Evolutionary conservation across 116 monocot genomes (phyloP).

Genomic region (Posidonia oceanica): DNA sequence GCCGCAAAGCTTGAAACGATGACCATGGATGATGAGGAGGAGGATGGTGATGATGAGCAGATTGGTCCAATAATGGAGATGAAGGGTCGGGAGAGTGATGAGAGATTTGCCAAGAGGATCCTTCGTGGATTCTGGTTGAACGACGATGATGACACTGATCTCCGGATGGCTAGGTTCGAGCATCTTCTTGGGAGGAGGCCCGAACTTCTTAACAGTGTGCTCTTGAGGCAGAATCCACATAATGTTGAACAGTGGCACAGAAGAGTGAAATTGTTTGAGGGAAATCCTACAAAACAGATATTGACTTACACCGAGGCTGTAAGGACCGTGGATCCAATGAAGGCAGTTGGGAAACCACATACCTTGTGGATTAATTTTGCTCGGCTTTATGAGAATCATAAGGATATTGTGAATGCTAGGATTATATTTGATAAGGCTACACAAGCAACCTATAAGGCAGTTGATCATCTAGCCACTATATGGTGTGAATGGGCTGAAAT

Average conservation of each 20-base stretch:
- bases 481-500: slow-evolving; percentile 99
- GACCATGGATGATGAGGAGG: slow-evolving; percentile 26
- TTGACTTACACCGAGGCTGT: slow-evolving; percentile 86
- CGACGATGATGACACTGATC: slow-evolving; percentile 80
- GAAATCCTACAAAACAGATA: slow-evolving; percentile 76
- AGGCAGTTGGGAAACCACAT: slow-evolving; percentile 96
- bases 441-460: slow-evolving; percentile 75
- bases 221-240: slow-evolving; percentile 91
- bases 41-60: slow-evolving; percentile 9
- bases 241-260: slow-evolving; percentile 96
- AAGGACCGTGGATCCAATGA: slow-evolving; percentile 88
- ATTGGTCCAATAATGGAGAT: background rate
- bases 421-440: slow-evolving; percentile 86
- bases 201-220: slow-evolving; percentile 73
- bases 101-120: slow-evolving; percentile 53
- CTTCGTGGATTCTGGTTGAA: slow-evolving; percentile 85
- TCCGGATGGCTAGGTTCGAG: slow-evolving; percentile 76
- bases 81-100: slow-evolving; percentile 30
- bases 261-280: slow-evolving; percentile 86
- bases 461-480: slow-evolving; percentile 78
- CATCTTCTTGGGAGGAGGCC: slow-evolving; percentile 64
- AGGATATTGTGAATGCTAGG: slow-evolving; percentile 76
- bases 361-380: slow-evolving; percentile 95
- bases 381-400: slow-evolving; percentile 79
- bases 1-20: slow-evolving; percentile 76